These are phyloP conservation scores for Globisporangium parvum DNA, from an alignment of 352 stramenopile genomes.

Conservation along the genomic window DNA sequence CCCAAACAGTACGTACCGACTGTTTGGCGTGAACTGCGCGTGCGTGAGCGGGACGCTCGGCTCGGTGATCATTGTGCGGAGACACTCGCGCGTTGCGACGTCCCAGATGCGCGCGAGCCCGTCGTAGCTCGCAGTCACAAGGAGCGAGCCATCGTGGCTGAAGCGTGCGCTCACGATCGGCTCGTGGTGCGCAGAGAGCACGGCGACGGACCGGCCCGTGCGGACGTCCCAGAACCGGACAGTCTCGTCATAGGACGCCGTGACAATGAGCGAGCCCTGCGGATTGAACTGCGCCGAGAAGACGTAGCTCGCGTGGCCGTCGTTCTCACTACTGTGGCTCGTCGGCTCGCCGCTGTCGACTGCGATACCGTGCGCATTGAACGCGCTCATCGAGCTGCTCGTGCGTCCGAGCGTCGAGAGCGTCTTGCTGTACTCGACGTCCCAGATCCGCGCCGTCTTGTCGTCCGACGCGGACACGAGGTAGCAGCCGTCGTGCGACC, in stretches of 20 bases:
- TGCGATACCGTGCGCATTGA: constrained; percentile 20
- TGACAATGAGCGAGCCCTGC: constrained; percentile 88
- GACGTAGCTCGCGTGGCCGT: constrained; percentile 93
- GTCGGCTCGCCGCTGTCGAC: constrained; percentile 12
- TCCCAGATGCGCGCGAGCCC: constrained; percentile 93
- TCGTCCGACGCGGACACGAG: constrained; percentile 95
- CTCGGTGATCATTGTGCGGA: constrained; percentile 89
- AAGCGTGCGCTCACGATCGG: constrained; percentile 93
- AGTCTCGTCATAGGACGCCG: constrained; percentile 92
- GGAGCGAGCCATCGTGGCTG: constrained; percentile 91
- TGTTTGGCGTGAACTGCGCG: constrained; percentile 93
- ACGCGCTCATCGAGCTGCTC: constrained; percentile 17
- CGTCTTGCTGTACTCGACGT: constrained; percentile 83
- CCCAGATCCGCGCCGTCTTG: constrained; percentile 93
- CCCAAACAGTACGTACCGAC: constrained; percentile 88
- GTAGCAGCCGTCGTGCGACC: constrained; percentile 81
- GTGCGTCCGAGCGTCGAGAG: constrained; percentile 65
- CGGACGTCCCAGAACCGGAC: constrained; percentile 96
- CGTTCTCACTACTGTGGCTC: constrained; percentile 12
- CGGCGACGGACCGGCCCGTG: constrained; percentile 81
- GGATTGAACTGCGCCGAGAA: constrained; percentile 94
- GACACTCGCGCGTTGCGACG: constrained; percentile 92
- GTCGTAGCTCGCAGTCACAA: constrained; percentile 81
- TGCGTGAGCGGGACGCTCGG: constrained; percentile 56
- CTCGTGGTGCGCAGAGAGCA: constrained; percentile 92